Base-by-base conservation (phyloP, 2,329 filamentous ascomycete genomes). In the Ascochyta lentis region DNA sequence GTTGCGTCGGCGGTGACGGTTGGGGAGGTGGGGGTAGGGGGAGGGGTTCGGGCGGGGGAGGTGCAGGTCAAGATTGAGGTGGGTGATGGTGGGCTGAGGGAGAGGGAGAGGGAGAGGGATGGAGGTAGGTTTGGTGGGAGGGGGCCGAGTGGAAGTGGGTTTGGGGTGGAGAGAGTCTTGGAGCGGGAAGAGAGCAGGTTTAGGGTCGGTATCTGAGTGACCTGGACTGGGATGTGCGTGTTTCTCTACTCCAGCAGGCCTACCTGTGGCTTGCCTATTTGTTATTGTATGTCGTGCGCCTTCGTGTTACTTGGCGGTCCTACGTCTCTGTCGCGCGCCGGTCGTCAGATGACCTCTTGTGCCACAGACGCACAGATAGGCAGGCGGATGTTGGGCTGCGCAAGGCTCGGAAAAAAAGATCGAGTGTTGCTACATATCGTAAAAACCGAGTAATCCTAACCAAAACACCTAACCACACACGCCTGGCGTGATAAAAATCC, bases 381-480 rank as follows among this genome's bases (percentile, higher is more conserved):
- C 15, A 50, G 29, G 35, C 15, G 38, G 16, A 9, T 22, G 22
- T 45, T 19, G n/a, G 23, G 31, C 41, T 24, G 45, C 23, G 34
- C 41, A 42, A 22, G 24, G 9, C 35, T 51, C 43, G 50, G 41
- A 31, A 47, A 49, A 54, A 58, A 51, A 44, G 39, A 50, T 61
- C 49, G 41, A 54, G 56, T 63, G 57, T 66, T 66, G 56, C 66
- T 69, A 69, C 66, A 67, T 69, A 67, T 61, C 60, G 53, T 54
- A 63, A 62, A 59, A 57, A 56, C 47, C 55, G 58, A 63, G 49
- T 51, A 60, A 62, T 54, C 57, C 55, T 55, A 38, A 60, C 64
- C 60, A 57, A 68, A 31, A 69, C 66, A 69, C 66, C 64, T 60
- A 45, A 60, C 57, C 60, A 54, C 63, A 44, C 64, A 54, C 62